These are phyloP conservation scores for Fusarium chaquense DNA, from an alignment of 2,329 filamentous ascomycete species.

Conservation along the genomic window DNA sequence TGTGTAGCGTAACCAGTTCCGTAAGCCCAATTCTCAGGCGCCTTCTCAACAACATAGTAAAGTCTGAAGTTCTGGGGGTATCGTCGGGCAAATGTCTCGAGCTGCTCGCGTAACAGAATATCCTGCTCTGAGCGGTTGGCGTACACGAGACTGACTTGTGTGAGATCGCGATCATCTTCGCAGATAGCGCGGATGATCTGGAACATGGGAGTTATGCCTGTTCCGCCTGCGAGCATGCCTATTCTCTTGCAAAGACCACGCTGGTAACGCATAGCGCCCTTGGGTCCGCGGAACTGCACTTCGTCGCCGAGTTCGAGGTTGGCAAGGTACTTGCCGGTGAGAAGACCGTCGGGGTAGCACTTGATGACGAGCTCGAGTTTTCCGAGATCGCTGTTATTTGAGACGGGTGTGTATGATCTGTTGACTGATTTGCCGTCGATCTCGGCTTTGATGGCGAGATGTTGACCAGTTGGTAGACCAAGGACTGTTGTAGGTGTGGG, in stretches of 20 bases:
- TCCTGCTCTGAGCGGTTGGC: constrained; percentile 70
- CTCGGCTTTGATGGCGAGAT: constrained; percentile 64
- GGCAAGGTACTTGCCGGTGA: constrained; percentile 64
- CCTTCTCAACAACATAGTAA: constrained; percentile 65
- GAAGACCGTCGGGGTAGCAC: constrained; percentile 62
- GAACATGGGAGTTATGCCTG: constrained; percentile 53
- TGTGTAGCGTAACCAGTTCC: constrained; percentile 64
- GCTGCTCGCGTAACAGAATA: constrained; percentile 67
- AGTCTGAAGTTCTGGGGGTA: constrained; percentile 68
- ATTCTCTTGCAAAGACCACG: constrained; percentile 58
- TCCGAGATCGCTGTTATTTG: constrained; percentile 63
- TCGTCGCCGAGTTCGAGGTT: constrained; percentile 61
- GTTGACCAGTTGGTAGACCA: constrained; percentile 68
- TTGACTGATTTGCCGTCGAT: constrained; percentile 60
- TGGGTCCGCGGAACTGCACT: constrained; percentile 66
- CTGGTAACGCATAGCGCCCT: constrained; percentile 66
- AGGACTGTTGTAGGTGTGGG: constrained; percentile 59
- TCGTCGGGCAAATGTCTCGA: constrained; percentile 64
- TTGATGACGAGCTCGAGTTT: constrained; percentile 64
- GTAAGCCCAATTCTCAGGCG: constrained; percentile 60
- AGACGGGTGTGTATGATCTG: constrained; percentile 67
- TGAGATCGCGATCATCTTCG: constrained; percentile 69
- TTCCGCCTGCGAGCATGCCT: constrained; percentile 66
- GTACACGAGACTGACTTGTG: constrained; percentile 68
- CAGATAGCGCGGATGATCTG: constrained; percentile 74